These are phyloP conservation scores for Malbranchea zuffiana DNA, from an alignment of 2,329 filamentous ascomycete genomes.

Conservation along the genomic window DNA sequence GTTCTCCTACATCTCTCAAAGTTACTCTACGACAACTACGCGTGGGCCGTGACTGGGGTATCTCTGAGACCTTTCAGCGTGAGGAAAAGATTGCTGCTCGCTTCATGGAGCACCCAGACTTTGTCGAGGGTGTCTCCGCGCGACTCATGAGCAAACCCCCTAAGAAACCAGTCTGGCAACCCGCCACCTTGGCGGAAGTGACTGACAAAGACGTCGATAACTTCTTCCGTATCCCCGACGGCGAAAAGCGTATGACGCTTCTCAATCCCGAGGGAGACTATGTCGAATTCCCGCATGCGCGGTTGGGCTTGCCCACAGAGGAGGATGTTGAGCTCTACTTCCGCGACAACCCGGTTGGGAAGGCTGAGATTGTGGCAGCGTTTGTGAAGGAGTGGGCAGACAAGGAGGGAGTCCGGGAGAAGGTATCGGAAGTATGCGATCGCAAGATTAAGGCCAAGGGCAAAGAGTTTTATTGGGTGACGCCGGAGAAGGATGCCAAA, in stretches of 20 bases:
- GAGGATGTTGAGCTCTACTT: slow-evolving; percentile 38
- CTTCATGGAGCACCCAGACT: slow-evolving; percentile 89
- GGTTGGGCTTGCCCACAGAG: slow-evolving; percentile 65
- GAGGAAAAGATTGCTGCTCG: slow-evolving; percentile 74
- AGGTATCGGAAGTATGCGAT: slow-evolving; percentile 56
- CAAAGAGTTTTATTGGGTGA: no score
- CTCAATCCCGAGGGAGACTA: slow-evolving; percentile 52
- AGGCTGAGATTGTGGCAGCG: slow-evolving; percentile 50
- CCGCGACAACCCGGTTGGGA: slow-evolving; percentile 26
- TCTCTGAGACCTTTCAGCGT: slow-evolving; percentile 70
- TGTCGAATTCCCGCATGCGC: slow-evolving; percentile 58
- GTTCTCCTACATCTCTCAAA: slow-evolving; percentile 77
- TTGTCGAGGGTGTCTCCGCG: slow-evolving; percentile 79
- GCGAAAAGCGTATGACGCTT: slow-evolving; percentile 45
- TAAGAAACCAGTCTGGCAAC: slow-evolving; percentile 62
- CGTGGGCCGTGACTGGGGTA: slow-evolving; percentile 63
- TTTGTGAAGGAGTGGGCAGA: slow-evolving; percentile 50
- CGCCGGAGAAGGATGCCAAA: no score
- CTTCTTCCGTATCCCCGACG: slow-evolving; percentile 54
- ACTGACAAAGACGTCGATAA: slow-evolving; percentile 46
- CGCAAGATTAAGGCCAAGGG: slow-evolving; percentile 48
- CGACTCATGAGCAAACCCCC: slow-evolving; percentile 61
- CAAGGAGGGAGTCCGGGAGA: slow-evolving; percentile 58
- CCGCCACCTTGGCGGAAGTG: slow-evolving; percentile 60
- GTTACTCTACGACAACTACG: slow-evolving; percentile 78